Percentiles rank a stretch among this genome's conserved stretches.
These are phyloP conservation scores for Mycena belliarum DNA, from an alignment of 768 basidiomycete species.

Conservation along the genomic window DNA sequence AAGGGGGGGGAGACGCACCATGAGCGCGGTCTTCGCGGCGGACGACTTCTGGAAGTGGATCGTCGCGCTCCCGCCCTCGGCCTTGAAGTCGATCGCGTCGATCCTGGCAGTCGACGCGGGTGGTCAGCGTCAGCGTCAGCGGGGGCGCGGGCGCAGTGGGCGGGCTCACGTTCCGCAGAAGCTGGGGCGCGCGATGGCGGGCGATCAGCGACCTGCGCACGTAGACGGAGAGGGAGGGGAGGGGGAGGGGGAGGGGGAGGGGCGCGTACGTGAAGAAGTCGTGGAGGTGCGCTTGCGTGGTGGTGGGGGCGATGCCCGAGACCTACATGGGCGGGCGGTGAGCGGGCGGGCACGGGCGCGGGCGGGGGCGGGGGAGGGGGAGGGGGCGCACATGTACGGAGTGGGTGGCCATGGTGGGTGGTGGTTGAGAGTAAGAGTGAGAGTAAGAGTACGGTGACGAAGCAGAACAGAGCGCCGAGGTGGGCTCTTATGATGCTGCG, in stretches of 20 bases:
- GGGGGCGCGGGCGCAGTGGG: too few relatives aligned
- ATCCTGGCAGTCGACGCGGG: too few relatives aligned
- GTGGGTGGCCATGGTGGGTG: constrained; percentile 43
- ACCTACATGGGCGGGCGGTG: too few relatives aligned
- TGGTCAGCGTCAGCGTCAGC: too few relatives aligned
- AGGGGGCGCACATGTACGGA: constrained; percentile 43
- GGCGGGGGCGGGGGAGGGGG: not conserved
- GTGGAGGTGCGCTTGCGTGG: constrained; percentile 65
- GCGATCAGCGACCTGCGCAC: too few relatives aligned
- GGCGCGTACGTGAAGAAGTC: constrained; percentile 79
- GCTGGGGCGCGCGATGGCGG: constrained; percentile 39
- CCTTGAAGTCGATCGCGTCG: constrained; percentile 58
- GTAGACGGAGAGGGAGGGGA: too few relatives aligned
- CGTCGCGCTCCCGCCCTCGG: constrained; percentile 45
- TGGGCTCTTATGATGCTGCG: too few relatives aligned
- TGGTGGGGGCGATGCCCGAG: constrained; percentile 64
- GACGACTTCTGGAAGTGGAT: constrained; percentile 83
- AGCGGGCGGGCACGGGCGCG: not conserved
- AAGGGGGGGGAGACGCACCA: constrained; percentile 43
- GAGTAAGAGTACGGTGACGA: not conserved
- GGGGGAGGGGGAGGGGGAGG: too few relatives aligned
- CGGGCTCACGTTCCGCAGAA: constrained; percentile 88
- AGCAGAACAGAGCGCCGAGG: too few relatives aligned
- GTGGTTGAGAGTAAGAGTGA: not conserved
- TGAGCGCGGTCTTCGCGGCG: constrained; percentile 83